Conservation (phyloP, 2,329 filamentous ascomycete genomes). For the Trichoderma koningiopsis region DNA sequence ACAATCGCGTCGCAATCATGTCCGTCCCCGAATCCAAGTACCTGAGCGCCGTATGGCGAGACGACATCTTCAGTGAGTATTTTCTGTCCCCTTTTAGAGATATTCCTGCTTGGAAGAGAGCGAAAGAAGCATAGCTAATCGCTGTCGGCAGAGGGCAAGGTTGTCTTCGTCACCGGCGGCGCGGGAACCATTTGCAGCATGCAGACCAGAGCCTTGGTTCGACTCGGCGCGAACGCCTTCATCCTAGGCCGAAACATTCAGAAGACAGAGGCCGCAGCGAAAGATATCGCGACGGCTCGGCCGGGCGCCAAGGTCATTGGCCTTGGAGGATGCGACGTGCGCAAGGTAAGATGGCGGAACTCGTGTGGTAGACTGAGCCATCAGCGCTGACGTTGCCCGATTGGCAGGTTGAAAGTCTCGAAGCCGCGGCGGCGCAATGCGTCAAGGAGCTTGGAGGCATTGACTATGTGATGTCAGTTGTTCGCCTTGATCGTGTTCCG, state of each 20-base stretch:
- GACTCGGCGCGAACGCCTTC: slow-evolving; percentile 89
- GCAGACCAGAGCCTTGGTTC: slow-evolving; percentile 87
- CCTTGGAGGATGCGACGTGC: slow-evolving; percentile 78
- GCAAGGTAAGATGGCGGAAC: slow-evolving; percentile 54
- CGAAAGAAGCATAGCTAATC: background rate
- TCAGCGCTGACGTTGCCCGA: background rate
- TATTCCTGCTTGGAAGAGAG: background rate
- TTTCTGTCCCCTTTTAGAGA: background rate
- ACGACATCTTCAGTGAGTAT: slow-evolving; percentile 76
- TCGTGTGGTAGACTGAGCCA: background rate
- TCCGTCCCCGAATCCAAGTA: slow-evolving; percentile 72
- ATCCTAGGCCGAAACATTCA: slow-evolving; percentile 88
- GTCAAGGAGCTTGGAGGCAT: slow-evolving; percentile 82
- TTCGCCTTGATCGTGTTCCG: background rate
- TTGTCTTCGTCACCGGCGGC: slow-evolving; percentile 93
- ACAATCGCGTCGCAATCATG: slow-evolving; percentile 49
- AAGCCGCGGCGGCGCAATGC: slow-evolving; percentile 76
- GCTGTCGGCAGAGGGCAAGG: slow-evolving; percentile 69
- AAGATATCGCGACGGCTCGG: slow-evolving; percentile 78
- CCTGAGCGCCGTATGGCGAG: slow-evolving; percentile 80
- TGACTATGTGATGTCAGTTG: slow-evolving; percentile 87
- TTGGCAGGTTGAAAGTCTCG: slow-evolving; percentile 36
- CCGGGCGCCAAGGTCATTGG: slow-evolving; percentile 82
- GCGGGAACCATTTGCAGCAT: slow-evolving; percentile 92
- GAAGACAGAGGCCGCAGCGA: slow-evolving; percentile 81